Conservation (phyloP, 495 filamentous ascomycete genomes). For the Penicillium crystallinum region DNA sequence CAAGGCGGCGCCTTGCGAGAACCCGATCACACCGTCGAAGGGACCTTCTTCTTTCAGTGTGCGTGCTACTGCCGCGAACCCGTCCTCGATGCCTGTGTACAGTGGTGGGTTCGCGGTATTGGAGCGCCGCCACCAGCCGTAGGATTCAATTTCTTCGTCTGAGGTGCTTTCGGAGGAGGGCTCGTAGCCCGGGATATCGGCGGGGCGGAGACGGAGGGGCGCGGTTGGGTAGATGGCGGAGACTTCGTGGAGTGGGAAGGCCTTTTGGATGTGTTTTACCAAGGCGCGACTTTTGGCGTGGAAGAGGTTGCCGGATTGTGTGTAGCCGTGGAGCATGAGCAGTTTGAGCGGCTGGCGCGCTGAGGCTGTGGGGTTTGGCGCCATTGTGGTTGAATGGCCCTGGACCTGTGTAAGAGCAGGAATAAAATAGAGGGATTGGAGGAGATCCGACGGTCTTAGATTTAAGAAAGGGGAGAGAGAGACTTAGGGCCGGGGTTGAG, state of each 20-base stretch:
- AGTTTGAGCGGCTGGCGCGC: conserved; percentile 44
- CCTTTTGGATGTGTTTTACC: conserved; percentile 71
- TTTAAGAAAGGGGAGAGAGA: background rate
- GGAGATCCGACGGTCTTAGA: background rate
- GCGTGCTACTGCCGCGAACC: conserved; percentile 54
- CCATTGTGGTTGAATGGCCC: conserved; percentile 11
- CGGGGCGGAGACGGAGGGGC: conserved; percentile 51
- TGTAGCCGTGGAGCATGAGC: conserved; percentile 68
- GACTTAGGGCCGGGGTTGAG: too few species aligned
- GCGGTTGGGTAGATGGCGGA: conserved; percentile 50
- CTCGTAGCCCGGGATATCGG: conserved; percentile 69
- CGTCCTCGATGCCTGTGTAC: conserved; percentile 63
- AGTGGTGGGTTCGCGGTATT: conserved; percentile 40
- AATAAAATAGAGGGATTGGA: background rate
- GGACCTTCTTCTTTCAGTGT: conserved; percentile 55
- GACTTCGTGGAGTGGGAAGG: conserved; percentile 54
- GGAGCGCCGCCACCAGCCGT: conserved; percentile 79
- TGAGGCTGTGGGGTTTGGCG: conserved; percentile 9
- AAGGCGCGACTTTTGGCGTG: conserved; percentile 84
- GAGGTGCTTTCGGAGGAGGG: conserved; percentile 26
- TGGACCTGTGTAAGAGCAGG: background rate
- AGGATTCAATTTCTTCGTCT: conserved; percentile 54
- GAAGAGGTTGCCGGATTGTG: conserved; percentile 84
- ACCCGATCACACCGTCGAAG: conserved; percentile 71
- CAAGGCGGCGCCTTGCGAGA: conserved; percentile 64